These are phyloP conservation scores for Clavispora santaluciae DNA, from an alignment of 805 yeast species.

Conservation along the genomic window DNA sequence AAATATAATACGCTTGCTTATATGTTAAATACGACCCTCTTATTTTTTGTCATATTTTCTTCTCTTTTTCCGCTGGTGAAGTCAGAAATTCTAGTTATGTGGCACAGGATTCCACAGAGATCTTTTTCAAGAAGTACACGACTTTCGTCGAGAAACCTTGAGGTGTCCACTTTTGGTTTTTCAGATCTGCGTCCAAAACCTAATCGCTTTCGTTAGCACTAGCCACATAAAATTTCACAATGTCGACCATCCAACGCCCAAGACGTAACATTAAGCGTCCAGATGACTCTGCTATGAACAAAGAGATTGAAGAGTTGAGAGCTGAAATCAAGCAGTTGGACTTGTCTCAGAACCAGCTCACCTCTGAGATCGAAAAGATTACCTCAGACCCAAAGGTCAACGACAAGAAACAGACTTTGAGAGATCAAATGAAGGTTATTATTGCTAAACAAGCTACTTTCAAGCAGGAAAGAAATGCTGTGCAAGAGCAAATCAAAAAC, in stretches of 20 bases:
- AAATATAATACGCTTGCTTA: too few relatives aligned
- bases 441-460: conserved; percentile 45
- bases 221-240: conserved; percentile 1
- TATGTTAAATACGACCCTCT: too few relatives aligned
- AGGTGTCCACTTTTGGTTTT: conserved; percentile 4
- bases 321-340: conserved; percentile 63
- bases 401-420: conserved; percentile 31
- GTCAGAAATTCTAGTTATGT: neutral
- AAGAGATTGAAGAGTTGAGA: conserved; percentile 49
- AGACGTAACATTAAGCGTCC: conserved; percentile 69
- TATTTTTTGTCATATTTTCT: too few relatives aligned
- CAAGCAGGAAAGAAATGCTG: conserved; percentile 43
- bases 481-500: conserved; percentile 67
- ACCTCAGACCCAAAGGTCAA: conserved; percentile 28
- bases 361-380: conserved; percentile 46
- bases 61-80: neutral
- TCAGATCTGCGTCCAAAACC: conserved; percentile 1
- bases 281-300: conserved; percentile 61
- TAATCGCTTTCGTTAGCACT: neutral
- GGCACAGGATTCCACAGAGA: neutral
- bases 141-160: conserved; percentile 4
- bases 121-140: conserved; percentile 2
- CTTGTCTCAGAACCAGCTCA: conserved; percentile 45
- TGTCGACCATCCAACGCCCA: conserved; percentile 20
- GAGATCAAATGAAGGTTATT: conserved; percentile 34